These are phyloP conservation scores for Cucurbita pepo DNA, from an alignment of 306 rosid species.

Conservation along the genomic window DNA sequence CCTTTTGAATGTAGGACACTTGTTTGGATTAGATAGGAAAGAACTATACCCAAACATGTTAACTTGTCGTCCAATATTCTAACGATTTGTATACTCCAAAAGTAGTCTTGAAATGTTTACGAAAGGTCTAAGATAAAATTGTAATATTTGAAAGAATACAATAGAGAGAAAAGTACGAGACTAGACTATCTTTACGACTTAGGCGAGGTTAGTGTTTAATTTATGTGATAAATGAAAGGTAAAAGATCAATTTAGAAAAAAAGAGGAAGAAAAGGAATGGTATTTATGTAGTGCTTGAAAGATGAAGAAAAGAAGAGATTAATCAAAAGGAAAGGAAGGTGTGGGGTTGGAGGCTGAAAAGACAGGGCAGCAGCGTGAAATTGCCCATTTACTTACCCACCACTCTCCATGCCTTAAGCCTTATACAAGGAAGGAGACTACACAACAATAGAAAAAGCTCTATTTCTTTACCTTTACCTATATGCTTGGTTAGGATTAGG, in stretches of 20 bases:
- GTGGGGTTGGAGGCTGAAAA: not conserved
- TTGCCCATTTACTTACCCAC: not conserved
- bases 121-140: no score
- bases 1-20: no score
- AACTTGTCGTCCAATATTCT: no score
- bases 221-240: not conserved
- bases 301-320: not conserved
- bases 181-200: no score
- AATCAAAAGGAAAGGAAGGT: not conserved
- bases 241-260: not conserved
- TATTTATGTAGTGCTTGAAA: not conserved
- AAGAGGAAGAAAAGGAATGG: not conserved
- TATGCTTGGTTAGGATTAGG: not conserved
- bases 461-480: not conserved
- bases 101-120: no score
- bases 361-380: conserved; percentile 4
- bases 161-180: no score
- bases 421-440: not conserved
- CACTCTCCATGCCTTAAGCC: no score
- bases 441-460: not conserved
- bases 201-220: not conserved
- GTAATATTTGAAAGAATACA: no score
- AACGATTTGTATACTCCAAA: no score
- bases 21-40: no score
- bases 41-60: no score